A percentile compares a stretch with the other conserved stretches of the same genome.
Conservation (phyloP, 1,284 basidiomycete species). For the Cutaneotrichosporon daszewskae region DNA sequence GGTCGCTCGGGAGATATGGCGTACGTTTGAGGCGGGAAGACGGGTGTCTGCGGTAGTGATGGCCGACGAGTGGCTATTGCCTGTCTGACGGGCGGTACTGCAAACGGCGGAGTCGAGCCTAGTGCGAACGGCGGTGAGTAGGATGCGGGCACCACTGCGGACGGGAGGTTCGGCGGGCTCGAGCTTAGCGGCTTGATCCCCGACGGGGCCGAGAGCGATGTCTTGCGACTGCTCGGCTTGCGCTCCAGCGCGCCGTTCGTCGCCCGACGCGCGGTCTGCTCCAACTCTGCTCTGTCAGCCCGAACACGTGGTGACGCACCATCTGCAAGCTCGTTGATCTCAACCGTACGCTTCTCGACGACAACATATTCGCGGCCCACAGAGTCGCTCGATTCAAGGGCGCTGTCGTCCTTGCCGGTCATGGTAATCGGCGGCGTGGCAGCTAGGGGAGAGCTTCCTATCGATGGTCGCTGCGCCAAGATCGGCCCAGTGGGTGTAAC, state of each 20-base stretch:
- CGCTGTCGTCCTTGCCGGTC: constrained; percentile 35
- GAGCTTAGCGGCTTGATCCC: constrained; percentile 2
- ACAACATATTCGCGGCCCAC: constrained; percentile 52
- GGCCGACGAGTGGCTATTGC: constrained; percentile 7
- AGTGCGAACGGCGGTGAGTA: constrained; percentile 49
- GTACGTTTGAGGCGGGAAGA: constrained; percentile 32
- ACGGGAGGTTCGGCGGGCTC: constrained; percentile 9
- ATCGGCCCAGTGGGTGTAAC: constrained; percentile 27
- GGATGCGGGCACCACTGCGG: constrained; percentile 28
- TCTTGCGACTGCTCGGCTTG: background rate
- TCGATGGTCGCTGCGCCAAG: constrained; percentile 11
- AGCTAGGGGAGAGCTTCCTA: constrained; percentile 40
- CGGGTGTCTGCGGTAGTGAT: constrained; percentile 30
- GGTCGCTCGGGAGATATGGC: constrained; percentile 15
- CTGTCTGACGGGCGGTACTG: constrained; percentile 28
- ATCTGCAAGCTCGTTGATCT: constrained; percentile 56
- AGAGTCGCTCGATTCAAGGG: constrained; percentile 35
- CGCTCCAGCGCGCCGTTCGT: constrained; percentile 21
- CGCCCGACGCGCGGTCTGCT: constrained; percentile 2
- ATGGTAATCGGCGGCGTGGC: constrained; percentile 42
- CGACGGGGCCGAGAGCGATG: constrained; percentile 25
- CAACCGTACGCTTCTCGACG: constrained; percentile 55
- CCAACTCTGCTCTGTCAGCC: no score
- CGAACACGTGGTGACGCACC: no score
- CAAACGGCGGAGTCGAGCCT: constrained; percentile 47